Evolutionary conservation across 2,329 filamentous ascomycete genomes (phyloP).

Genomic region (Amylocarpus encephaloides): DNA sequence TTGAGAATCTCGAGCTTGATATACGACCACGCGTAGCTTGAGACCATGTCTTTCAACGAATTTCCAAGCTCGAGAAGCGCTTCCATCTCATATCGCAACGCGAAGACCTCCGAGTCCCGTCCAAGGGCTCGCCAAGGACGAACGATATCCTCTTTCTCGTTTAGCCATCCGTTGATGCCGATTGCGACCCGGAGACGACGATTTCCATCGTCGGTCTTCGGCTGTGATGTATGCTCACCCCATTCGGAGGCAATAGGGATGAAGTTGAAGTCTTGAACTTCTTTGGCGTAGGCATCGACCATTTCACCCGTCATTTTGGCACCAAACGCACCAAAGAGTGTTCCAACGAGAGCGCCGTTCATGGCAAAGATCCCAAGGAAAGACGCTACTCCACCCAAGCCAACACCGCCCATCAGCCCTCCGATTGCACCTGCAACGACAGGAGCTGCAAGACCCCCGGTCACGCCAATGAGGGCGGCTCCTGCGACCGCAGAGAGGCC

Average conservation of each 20-base stretch:
- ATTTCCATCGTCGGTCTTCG: slow-evolving; percentile 32
- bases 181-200: slow-evolving; percentile 70
- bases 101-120: slow-evolving; percentile 71
- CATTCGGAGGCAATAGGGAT: slow-evolving; percentile 56
- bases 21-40: slow-evolving; percentile 48
- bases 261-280: slow-evolving; percentile 78
- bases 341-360: slow-evolving; percentile 77
- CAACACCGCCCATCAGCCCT: slow-evolving; percentile 76
- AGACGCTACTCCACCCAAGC: slow-evolving; percentile 76
- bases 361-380: slow-evolving; percentile 83
- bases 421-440: slow-evolving; percentile 81
- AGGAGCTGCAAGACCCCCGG: slow-evolving; percentile 83
- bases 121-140: slow-evolving; percentile 74
- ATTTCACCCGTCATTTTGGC: slow-evolving; percentile 73
- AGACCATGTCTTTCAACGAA: slow-evolving; percentile 62
- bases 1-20: slow-evolving; percentile 59
- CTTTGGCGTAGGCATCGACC: slow-evolving; percentile 80
- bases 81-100: slow-evolving; percentile 75
- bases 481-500: slow-evolving; percentile 81
- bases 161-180: slow-evolving; percentile 82
- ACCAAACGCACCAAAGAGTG: slow-evolving; percentile 84
- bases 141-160: slow-evolving; percentile 65
- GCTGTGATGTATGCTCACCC: slow-evolving; percentile 22
- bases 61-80: slow-evolving; percentile 70
- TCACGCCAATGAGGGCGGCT: slow-evolving; percentile 83